Percentiles rank a stretch among this genome's conserved stretches.
Evolutionary conservation across 169 alveolate species (phyloP).

Genomic region (Babesia gibsoni): DNA sequence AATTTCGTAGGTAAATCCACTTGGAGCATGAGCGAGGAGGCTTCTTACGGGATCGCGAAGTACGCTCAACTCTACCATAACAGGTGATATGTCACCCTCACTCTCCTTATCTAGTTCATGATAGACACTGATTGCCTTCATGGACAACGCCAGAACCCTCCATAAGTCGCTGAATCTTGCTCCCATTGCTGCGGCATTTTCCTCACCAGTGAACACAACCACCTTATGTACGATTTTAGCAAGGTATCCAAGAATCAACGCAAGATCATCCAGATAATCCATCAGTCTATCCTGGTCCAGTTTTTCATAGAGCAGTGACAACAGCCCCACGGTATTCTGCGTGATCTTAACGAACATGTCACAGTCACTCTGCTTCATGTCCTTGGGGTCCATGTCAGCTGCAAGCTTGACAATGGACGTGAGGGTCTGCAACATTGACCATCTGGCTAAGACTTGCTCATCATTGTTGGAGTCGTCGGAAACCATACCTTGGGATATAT

Average conservation of each 20-base stretch:
- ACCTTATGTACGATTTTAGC: constrained; percentile 17
- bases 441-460: constrained; percentile 49
- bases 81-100: background rate
- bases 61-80: constrained; percentile 24
- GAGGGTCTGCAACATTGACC: constrained; percentile 65
- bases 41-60: constrained; percentile 31
- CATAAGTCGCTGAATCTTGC: constrained; percentile 20
- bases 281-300: constrained; percentile 23
- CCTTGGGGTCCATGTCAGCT: constrained; percentile 3
- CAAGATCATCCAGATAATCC: constrained; percentile 33
- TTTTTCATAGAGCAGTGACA: background rate
- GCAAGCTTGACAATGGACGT: constrained; percentile 35
- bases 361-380: constrained; percentile 16
- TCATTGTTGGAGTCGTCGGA: constrained; percentile 22
- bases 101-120: background rate
- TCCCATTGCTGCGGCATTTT: constrained; percentile 32
- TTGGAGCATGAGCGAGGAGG: constrained; percentile 37
- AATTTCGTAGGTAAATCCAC: constrained; percentile 14
- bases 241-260: constrained; percentile 11
- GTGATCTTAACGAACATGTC: constrained; percentile 29
- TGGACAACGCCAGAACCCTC: constrained; percentile 8
- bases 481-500: background rate
- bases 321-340: background rate
- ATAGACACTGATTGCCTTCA: constrained; percentile 6
- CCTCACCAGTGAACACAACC: constrained; percentile 15